A percentile compares a stretch with the other conserved stretches of the same genome.
Conservation (phyloP, 306 rosid species). For the Bauhinia variegata region DNA sequence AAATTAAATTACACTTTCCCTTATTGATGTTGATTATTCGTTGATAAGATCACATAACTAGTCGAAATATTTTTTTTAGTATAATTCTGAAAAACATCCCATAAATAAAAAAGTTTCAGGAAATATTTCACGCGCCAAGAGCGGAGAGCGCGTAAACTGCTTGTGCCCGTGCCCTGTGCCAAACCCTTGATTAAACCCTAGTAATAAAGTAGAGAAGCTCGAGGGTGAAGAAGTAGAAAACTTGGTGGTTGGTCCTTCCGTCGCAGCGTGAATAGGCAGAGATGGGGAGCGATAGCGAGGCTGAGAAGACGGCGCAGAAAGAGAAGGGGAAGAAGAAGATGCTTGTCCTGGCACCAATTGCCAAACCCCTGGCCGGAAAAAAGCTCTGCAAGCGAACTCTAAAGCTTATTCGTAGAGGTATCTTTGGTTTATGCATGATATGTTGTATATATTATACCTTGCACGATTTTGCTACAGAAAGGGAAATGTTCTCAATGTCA, state of each 20-base stretch:
- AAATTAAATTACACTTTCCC: too few species aligned
- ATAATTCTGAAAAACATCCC: too few species aligned
- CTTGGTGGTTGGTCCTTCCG: not conserved
- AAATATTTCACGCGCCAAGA: not conserved
- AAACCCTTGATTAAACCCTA: conserved; percentile 40
- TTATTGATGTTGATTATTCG: too few species aligned
- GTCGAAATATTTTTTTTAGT: too few species aligned
- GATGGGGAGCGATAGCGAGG: conserved; percentile 89
- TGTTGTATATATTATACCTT: not conserved
- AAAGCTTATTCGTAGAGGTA: conserved; percentile 90
- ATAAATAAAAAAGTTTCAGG: too few species aligned
- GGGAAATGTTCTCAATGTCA: too few species aligned
- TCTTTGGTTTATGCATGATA: not conserved
- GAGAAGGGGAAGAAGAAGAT: conserved; percentile 87
- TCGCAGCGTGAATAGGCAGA: not conserved
- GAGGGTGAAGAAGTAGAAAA: not conserved
- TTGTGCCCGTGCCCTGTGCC: not conserved
- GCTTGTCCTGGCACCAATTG: conserved; percentile 74
- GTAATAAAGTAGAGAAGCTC: not conserved
- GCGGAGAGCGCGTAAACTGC: not conserved
- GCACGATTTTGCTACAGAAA: not conserved
- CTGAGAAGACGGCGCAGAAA: conserved; percentile 66
- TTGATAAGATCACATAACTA: too few species aligned
- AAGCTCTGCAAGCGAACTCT: conserved; percentile 86
- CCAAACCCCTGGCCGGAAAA: conserved; percentile 94